Percentiles rank a stretch among this genome's conserved stretches.
phyloP scores from a whole-genome alignment of 2,329 filamentous ascomycete species.

The Alternaria brassicae region DNA sequence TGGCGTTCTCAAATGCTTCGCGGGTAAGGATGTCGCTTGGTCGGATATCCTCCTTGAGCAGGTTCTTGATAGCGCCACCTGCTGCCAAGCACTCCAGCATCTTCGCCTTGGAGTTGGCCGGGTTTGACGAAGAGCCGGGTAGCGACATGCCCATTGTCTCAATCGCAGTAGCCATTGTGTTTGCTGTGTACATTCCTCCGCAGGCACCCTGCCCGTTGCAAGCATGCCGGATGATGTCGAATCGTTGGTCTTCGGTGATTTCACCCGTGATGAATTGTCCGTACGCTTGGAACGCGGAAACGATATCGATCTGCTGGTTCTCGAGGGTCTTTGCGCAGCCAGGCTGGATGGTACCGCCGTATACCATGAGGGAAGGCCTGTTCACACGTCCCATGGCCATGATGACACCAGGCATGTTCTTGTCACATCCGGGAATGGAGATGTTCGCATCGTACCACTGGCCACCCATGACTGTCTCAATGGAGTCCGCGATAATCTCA shows the following conservation, averaged over 20 bases:
- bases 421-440: conserved; percentile 96
- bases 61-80: conserved; percentile 59
- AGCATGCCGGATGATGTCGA: conserved; percentile 92
- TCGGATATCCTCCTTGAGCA: conserved; percentile 59
- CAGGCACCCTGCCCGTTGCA: conserved; percentile 86
- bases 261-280: conserved; percentile 92
- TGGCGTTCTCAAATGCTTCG: conserved; percentile 59
- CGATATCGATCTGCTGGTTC: conserved; percentile 83
- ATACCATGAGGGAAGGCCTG: conserved; percentile 95
- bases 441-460: conserved; percentile 99
- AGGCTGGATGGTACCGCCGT: conserved; percentile 91
- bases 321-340: conserved; percentile 78
- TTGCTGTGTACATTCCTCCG: conserved; percentile 74
- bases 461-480: conserved; percentile 98
- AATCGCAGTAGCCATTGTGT: conserved; percentile 61
- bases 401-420: conserved; percentile 83
- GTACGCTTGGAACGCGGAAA: conserved; percentile 97
- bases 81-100: conserved; percentile 59
- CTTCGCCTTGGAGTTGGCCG: conserved; percentile 60
- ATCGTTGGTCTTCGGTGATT: conserved; percentile 88
- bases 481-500: conserved; percentile 96
- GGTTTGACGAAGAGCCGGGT: conserved; percentile 60
- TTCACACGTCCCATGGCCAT: conserved; percentile 93
- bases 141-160: conserved; percentile 61
- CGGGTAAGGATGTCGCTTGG: conserved; percentile 59